Conservation (phyloP, 257 asterid genomes). For the Solanum appendiculatum region DNA sequence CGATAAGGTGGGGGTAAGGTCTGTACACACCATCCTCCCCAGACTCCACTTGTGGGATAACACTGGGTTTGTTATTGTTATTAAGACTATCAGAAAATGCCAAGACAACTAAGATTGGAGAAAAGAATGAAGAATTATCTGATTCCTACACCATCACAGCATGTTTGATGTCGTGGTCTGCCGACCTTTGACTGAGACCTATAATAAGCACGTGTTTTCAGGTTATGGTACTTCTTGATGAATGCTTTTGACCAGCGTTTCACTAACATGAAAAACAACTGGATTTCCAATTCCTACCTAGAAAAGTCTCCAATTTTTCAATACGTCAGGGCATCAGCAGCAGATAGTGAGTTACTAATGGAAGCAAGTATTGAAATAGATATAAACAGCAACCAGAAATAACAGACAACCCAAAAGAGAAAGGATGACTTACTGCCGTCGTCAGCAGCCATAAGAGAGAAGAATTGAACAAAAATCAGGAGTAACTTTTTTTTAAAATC, state of each 20-base stretch:
- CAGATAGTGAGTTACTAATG: not conserved
- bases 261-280: not conserved
- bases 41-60: not conserved
- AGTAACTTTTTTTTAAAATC: not conserved
- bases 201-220: not conserved
- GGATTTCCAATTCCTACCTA: not conserved
- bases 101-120: not conserved
- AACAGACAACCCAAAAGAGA: not conserved
- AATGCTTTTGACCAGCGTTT: not conserved
- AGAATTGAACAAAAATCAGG: not conserved
- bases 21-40: not conserved
- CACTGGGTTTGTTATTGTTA: not conserved
- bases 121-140: not conserved
- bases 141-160: not conserved
- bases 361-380: not conserved
- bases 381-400: not conserved
- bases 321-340: not conserved
- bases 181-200: not conserved
- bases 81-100: not conserved
- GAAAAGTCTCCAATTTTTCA: not conserved
- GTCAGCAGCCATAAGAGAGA: not conserved
- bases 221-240: not conserved
- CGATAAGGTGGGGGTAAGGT: not conserved
- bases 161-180: not conserved
- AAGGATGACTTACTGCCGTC: not conserved